Conservation (phyloP, 2,329 filamentous ascomycete genomes). For the Verticillium isaacii region DNA sequence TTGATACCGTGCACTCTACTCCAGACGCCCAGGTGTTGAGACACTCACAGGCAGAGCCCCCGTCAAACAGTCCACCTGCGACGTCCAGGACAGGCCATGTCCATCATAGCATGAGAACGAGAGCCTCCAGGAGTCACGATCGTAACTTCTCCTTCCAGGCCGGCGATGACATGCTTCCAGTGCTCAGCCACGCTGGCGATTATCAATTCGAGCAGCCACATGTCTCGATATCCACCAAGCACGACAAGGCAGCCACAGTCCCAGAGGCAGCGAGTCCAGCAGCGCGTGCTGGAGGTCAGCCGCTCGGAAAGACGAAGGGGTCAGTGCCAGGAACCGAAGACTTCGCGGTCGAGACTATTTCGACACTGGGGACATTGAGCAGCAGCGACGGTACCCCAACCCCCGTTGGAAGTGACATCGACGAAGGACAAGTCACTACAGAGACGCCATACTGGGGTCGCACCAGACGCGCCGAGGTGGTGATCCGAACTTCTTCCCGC, state of each 20-base stretch:
- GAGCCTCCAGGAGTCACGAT: background rate
- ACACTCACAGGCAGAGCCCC: background rate
- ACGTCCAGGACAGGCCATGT: background rate
- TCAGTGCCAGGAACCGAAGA: background rate
- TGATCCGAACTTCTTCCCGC: background rate
- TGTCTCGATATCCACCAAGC: background rate
- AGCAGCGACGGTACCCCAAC: background rate
- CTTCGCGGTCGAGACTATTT: background rate
- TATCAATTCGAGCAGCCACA: background rate
- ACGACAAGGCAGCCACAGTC: background rate
- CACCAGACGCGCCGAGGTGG: too few relatives aligned
- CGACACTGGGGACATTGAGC: background rate
- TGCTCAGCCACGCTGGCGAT: background rate
- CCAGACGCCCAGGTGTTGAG: background rate
- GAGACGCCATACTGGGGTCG: background rate
- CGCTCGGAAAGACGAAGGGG: background rate
- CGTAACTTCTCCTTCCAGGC: background rate
- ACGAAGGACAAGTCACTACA: background rate
- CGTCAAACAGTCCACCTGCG: background rate
- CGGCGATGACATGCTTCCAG: background rate
- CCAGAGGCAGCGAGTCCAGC: background rate
- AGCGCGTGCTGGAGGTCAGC: background rate
- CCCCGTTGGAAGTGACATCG: background rate
- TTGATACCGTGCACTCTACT: background rate
- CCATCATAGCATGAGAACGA: background rate